A percentile compares a stretch with the other conserved stretches of the same genome.
These are phyloP conservation scores for Suhomyces wounanorum DNA, from an alignment of 1,139 yeast species.

Conservation along the genomic window DNA sequence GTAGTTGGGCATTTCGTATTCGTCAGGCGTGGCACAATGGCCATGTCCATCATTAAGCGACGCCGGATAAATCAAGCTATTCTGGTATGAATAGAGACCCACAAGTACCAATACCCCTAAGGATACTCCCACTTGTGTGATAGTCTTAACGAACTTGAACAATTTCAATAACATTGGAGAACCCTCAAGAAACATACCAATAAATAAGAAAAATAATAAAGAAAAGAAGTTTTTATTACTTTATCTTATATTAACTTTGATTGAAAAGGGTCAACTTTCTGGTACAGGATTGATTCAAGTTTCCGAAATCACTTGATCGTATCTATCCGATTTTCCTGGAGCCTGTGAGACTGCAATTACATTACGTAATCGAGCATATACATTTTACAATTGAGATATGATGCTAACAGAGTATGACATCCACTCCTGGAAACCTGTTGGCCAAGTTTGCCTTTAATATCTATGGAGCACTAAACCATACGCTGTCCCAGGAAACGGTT, in stretches of 20 bases:
- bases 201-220: not conserved
- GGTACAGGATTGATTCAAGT: too few relatives aligned
- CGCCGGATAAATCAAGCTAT: constrained; percentile 77
- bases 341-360: not conserved
- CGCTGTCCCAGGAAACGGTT: constrained; percentile 14
- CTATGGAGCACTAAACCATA: constrained; percentile 29
- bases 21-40: constrained; percentile 76
- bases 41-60: constrained; percentile 76
- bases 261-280: too few relatives aligned
- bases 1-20: constrained; percentile 63
- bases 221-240: too few relatives aligned
- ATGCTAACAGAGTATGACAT: constrained; percentile 3
- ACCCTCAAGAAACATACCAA: constrained; percentile 10
- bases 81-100: constrained; percentile 69
- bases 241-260: too few relatives aligned
- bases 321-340: not conserved
- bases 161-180: constrained; percentile 12
- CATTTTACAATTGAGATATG: not conserved
- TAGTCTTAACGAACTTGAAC: constrained; percentile 14
- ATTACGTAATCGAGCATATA: not conserved
- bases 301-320: too few relatives aligned
- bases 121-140: constrained; percentile 33
- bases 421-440: constrained; percentile 17
- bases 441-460: constrained; percentile 41
- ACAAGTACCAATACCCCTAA: constrained; percentile 44